These are phyloP conservation scores for Rhizopogon vinicolor DNA, from an alignment of 768 basidiomycete species.

Conservation along the genomic window DNA sequence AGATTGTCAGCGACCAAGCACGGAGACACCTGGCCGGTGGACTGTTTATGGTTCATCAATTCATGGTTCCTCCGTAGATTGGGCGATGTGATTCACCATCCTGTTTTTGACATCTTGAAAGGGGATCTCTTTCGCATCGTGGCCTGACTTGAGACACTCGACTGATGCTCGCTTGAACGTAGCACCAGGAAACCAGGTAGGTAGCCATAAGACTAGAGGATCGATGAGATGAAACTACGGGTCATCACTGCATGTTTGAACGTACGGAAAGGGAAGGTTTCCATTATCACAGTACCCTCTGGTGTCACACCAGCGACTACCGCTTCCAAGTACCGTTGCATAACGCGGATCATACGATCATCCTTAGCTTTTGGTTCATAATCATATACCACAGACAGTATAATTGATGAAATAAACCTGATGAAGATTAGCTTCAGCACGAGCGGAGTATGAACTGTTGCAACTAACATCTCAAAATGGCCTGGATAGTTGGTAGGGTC, in stretches of 20 bases:
- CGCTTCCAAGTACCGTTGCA: conserved; percentile 1
- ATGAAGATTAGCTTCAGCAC: no score
- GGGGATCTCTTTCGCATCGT: conserved; percentile 11
- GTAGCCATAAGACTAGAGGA: conserved; percentile 2
- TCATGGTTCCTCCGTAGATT: no score
- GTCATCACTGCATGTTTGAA: not conserved
- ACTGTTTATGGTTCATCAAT: no score
- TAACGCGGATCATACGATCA: conserved; percentile 6
- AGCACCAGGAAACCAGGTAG: conserved; percentile 37
- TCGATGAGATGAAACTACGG: no score
- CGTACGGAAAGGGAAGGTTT: conserved; percentile 12
- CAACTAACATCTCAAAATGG: no score
- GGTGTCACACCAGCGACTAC: not conserved
- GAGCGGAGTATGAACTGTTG: no score
- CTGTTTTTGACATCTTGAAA: conserved; percentile 20
- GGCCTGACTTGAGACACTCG: not conserved
- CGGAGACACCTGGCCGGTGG: no score
- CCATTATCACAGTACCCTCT: conserved; percentile 2
- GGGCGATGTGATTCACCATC: conserved; percentile 16
- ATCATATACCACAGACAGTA: conserved; percentile 9
- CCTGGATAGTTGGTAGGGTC: no score
- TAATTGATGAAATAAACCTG: conserved; percentile 28
- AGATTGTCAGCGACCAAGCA: no score
- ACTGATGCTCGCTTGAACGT: conserved; percentile 28
- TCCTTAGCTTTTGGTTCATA: conserved; percentile 10